Evolutionary conservation across 2,329 filamentous ascomycete species (phyloP).

Genomic region (Verticillium longisporum): DNA sequence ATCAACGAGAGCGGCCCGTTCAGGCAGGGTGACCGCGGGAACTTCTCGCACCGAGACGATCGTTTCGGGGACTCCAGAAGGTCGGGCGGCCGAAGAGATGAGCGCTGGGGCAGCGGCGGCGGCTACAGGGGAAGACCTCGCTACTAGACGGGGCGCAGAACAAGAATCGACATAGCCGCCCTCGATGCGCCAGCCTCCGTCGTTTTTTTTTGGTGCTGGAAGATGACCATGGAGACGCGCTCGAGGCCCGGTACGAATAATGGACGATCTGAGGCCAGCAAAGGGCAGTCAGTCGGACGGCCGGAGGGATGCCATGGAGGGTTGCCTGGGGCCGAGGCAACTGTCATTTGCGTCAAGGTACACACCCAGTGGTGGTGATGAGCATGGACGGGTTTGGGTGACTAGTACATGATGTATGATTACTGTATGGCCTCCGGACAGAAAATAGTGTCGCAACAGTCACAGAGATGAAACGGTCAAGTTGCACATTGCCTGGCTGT

Average conservation of each 20-base stretch:
- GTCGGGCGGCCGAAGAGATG: neutral
- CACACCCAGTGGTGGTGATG: neutral
- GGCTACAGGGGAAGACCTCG: constrained; percentile 1
- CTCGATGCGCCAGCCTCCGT: neutral
- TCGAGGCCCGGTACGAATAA: neutral
- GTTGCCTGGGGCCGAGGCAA: neutral
- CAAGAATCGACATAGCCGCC: neutral
- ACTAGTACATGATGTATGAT: neutral
- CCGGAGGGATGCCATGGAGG: neutral
- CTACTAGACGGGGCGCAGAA: constrained; percentile 1
- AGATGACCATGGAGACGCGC: neutral
- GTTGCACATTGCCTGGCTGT: no score
- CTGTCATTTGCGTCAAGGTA: no score
- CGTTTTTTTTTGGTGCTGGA: neutral
- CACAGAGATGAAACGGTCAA: no score
- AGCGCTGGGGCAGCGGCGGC: constrained; percentile 9
- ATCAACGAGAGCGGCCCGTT: constrained; percentile 12
- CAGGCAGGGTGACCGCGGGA: constrained; percentile 14
- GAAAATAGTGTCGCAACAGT: no score
- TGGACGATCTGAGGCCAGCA: neutral
- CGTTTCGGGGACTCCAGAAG: neutral
- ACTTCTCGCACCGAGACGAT: constrained; percentile 12
- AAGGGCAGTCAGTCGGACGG: neutral
- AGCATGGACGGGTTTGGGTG: neutral
- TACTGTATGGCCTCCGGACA: neutral